phyloP scores from a whole-genome alignment of 129 eudicot species.

The Solidago caesia region DNA sequence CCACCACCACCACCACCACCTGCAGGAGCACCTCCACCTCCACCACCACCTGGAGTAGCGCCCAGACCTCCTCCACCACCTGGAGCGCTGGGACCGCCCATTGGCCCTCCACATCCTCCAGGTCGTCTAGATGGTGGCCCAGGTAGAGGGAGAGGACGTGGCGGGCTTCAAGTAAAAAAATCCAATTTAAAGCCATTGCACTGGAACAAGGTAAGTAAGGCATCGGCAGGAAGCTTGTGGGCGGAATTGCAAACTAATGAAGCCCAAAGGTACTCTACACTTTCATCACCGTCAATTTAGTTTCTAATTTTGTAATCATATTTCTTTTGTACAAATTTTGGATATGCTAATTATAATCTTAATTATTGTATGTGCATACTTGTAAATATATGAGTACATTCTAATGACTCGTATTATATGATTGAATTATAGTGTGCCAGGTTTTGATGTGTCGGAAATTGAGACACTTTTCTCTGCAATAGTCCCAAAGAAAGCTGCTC shows the following conservation, averaged over 20 bases:
- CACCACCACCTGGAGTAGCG: not conserved
- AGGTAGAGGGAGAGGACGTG: not conserved
- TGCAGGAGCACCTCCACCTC: not conserved
- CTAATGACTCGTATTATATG: constrained; percentile 27
- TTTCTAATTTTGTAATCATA: not conserved
- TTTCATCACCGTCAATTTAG: not conserved
- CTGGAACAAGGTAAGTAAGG: constrained; percentile 87
- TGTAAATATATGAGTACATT: not conserved
- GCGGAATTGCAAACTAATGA: constrained; percentile 66
- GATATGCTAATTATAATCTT: not conserved
- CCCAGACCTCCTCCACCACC: not conserved
- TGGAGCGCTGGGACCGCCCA: not conserved
- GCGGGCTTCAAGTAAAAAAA: not conserved
- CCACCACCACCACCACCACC: not conserved
- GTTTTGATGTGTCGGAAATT: constrained; percentile 70
- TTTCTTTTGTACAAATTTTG: constrained; percentile 3
- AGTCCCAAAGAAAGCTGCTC: constrained; percentile 46
- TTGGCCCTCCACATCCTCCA: not conserved
- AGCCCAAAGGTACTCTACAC: constrained; percentile 49
- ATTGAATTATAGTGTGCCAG: constrained; percentile 55
- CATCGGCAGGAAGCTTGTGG: constrained; percentile 83
- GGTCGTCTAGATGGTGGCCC: too few species aligned
- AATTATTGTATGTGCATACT: not conserved
- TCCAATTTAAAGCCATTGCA: constrained; percentile 57
- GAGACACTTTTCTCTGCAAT: constrained; percentile 77